These are phyloP conservation scores for Moesziomyces aphidis DNA, from an alignment of 1,284 basidiomycete species.

Conservation along the genomic window DNA sequence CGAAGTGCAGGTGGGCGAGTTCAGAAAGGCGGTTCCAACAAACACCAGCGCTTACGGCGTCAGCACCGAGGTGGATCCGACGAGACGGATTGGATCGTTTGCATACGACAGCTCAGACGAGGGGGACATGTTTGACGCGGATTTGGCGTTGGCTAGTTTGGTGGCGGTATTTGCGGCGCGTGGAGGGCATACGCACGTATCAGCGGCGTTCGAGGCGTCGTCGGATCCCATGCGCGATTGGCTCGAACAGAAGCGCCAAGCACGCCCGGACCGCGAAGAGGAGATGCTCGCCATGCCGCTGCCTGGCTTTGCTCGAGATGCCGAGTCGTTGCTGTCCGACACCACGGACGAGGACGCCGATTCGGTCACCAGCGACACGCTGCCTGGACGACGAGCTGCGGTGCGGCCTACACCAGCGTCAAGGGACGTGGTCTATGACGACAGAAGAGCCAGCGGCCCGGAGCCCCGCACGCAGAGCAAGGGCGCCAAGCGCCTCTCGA, in stretches of 20 bases:
- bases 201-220: conserved; percentile 32
- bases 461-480: neutral
- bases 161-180: conserved; percentile 31
- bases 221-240: conserved; percentile 21
- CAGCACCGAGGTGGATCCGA: neutral
- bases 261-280: conserved; percentile 26
- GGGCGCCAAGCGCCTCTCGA: conserved; percentile 20
- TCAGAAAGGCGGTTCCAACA: conserved; percentile 18
- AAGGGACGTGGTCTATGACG: neutral
- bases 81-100: conserved; percentile 25
- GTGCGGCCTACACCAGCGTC: neutral
- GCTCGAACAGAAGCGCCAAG: conserved; percentile 19
- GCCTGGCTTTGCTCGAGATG: conserved; percentile 34
- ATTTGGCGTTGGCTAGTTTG: conserved; percentile 27
- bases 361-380: neutral
- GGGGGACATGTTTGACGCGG: conserved; percentile 17
- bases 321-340: conserved; percentile 41
- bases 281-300: conserved; percentile 38
- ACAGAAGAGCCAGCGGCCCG: neutral
- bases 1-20: conserved; percentile 33
- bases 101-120: conserved; percentile 2
- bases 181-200: conserved; percentile 20
- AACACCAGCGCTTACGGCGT: neutral
- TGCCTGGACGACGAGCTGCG: neutral
- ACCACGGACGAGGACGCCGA: conserved; percentile 43